These are phyloP conservation scores for Fraxinus quadrangulata DNA, from an alignment of 257 asterid genomes.

Conservation along the genomic window DNA sequence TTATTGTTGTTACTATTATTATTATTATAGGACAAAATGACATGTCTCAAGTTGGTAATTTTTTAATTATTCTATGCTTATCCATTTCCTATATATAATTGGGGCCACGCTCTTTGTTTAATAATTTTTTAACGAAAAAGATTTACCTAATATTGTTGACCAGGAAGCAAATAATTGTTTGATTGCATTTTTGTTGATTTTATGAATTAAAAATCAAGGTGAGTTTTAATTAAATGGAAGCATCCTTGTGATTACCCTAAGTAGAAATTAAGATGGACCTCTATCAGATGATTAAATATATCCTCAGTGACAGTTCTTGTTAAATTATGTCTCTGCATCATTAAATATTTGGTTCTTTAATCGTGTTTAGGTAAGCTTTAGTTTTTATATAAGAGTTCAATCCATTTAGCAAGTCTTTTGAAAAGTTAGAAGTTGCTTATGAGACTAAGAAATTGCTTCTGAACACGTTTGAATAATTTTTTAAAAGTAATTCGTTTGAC, in stretches of 20 bases:
- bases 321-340: neutral
- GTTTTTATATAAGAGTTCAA: too few species aligned
- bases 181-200: neutral
- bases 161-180: neutral
- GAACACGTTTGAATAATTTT: too few species aligned
- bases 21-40: too few species aligned
- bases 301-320: neutral
- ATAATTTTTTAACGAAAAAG: neutral
- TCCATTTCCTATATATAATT: slow-evolving; percentile 22
- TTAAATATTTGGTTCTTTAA: too few species aligned
- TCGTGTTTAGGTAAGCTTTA: too few species aligned
- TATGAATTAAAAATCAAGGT: neutral
- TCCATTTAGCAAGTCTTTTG: too few species aligned
- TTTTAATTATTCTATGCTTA: slow-evolving; percentile 5
- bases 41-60: slow-evolving; percentile 1
- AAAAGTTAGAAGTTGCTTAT: too few species aligned
- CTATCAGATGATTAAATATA: neutral
- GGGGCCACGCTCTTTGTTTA: neutral
- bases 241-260: neutral
- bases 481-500: too few species aligned
- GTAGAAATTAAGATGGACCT: neutral
- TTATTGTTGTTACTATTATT: too few species aligned
- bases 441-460: too few species aligned
- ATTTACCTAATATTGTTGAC: slow-evolving; percentile 2
- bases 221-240: neutral